phyloP scores from a whole-genome alignment of 805 yeast species.

The Candida nanaspora region DNA sequence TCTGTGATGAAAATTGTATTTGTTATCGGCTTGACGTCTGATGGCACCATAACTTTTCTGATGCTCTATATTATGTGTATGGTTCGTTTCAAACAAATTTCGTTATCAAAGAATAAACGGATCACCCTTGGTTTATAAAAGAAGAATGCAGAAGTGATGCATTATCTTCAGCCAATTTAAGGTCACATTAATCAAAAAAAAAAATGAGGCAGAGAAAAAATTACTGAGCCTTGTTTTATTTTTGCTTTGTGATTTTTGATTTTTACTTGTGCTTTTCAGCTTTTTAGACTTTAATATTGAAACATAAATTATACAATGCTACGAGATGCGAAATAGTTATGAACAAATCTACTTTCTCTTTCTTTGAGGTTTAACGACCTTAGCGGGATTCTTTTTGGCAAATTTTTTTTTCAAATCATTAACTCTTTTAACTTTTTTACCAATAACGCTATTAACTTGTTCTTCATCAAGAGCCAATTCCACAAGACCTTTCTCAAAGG shows the following conservation, averaged over 20 bases:
- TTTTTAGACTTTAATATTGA: too few relatives aligned
- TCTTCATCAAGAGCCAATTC: slow-evolving; percentile 76
- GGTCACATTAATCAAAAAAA: slow-evolving; percentile 3
- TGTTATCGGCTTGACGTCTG: slow-evolving; percentile 3
- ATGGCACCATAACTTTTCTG: not conserved
- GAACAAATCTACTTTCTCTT: not conserved
- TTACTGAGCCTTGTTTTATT: too few relatives aligned
- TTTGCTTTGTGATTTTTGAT: too few relatives aligned
- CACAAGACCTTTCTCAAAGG: slow-evolving; percentile 70
- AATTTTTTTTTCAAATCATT: slow-evolving; percentile 12
- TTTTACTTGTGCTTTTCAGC: too few relatives aligned
- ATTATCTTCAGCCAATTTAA: not conserved
- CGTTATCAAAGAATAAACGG: too few relatives aligned
- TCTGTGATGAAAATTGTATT: slow-evolving; percentile 25
- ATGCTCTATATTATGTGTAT: too few relatives aligned
- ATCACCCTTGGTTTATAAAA: not conserved
- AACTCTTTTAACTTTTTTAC: slow-evolving; percentile 42
- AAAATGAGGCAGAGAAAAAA: too few relatives aligned
- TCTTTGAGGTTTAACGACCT: not conserved
- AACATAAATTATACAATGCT: not conserved
- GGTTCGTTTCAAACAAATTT: too few relatives aligned
- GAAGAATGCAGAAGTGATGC: not conserved
- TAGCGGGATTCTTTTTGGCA: not conserved
- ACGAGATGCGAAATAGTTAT: too few relatives aligned
- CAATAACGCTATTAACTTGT: slow-evolving; percentile 54